These are phyloP conservation scores for Backusella circina DNA, from an alignment of 192 early-diverging fungal genomes.

Conservation along the genomic window DNA sequence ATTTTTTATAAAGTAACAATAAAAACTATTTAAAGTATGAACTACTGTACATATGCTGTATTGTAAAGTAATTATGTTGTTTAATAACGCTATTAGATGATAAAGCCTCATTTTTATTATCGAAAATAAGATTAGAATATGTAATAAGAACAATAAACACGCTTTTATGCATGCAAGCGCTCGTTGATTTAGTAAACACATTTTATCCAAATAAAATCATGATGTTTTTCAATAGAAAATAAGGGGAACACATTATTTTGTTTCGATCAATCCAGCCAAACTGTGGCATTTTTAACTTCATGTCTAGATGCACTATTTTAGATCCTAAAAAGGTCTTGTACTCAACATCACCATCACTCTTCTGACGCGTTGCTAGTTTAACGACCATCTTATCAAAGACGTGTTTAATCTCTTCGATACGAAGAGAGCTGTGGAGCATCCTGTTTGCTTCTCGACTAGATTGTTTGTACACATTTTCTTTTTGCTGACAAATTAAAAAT, in stretches of 20 bases:
- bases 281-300: constrained; percentile 83
- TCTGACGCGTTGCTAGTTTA: constrained; percentile 63
- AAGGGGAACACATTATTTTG: constrained; percentile 68
- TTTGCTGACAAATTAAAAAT: constrained; percentile 14
- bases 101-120: not conserved
- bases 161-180: not conserved
- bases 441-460: constrained; percentile 83
- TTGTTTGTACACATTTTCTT: constrained; percentile 75
- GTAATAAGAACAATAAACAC: not conserved
- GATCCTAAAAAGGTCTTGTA: not conserved
- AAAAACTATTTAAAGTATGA: not conserved
- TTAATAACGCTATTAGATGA: not conserved
- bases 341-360: constrained; percentile 43
- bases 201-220: constrained; percentile 2
- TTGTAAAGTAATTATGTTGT: not conserved
- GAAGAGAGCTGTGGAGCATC: constrained; percentile 64
- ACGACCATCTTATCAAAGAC: constrained; percentile 73
- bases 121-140: not conserved
- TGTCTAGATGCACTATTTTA: constrained; percentile 37
- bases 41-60: not conserved
- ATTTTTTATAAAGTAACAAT: not conserved
- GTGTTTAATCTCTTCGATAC: constrained; percentile 79
- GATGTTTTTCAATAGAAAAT: constrained; percentile 41
- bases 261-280: constrained; percentile 90
- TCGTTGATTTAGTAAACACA: not conserved